These are phyloP conservation scores for Debaryomyces fabryi DNA, from an alignment of 1,139 yeast genomes.

Conservation along the genomic window DNA sequence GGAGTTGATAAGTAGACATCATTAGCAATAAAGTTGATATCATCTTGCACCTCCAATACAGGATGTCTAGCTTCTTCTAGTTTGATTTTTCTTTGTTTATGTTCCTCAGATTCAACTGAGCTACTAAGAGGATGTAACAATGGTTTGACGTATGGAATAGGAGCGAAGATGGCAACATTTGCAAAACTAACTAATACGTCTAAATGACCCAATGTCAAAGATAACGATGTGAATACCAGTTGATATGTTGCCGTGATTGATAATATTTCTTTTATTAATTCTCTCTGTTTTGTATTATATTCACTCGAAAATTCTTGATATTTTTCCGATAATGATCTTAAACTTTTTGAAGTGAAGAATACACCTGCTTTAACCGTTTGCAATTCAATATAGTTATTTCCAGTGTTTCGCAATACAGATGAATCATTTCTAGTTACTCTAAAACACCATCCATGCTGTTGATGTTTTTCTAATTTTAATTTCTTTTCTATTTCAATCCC, in stretches of 20 bases:
- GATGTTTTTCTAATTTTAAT: constrained; percentile 84
- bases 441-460: constrained; percentile 90
- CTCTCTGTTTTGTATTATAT: constrained; percentile 73
- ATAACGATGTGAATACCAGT: constrained; percentile 70
- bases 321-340: constrained; percentile 61
- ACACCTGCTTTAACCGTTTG: constrained; percentile 96
- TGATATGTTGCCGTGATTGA: constrained; percentile 78
- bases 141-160: constrained; percentile 80
- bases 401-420: constrained; percentile 65
- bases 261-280: constrained; percentile 80
- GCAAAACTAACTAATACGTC: constrained; percentile 89
- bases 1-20: constrained; percentile 59
- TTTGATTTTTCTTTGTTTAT: constrained; percentile 51
- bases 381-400: constrained; percentile 67
- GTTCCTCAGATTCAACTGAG: constrained; percentile 27
- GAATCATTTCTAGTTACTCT: constrained; percentile 91
- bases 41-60: constrained; percentile 89
- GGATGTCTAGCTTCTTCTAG: constrained; percentile 87
- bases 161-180: constrained; percentile 81
- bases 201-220: constrained; percentile 65
- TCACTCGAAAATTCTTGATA: constrained; percentile 62
- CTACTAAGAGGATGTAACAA: constrained; percentile 50
- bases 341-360: constrained; percentile 72
- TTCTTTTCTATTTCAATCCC: constrained; percentile 84
- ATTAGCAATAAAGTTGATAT: constrained; percentile 82